These are phyloP conservation scores for Periconia sp. DNA, from an alignment of 2,329 filamentous ascomycete species.

Conservation along the genomic window DNA sequence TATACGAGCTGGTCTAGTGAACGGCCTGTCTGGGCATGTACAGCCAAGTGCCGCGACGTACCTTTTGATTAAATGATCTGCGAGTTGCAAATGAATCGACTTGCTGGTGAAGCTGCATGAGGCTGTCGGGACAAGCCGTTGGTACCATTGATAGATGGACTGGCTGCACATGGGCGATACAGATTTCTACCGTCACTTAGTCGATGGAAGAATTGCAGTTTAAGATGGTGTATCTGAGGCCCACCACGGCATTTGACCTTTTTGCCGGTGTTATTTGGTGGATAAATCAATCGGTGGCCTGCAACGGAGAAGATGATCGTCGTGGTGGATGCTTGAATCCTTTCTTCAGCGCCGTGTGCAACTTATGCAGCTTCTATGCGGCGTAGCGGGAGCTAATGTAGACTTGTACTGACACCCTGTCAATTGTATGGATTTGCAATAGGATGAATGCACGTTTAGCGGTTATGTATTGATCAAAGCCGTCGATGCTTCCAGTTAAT, in stretches of 20 bases:
- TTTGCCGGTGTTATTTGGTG: background rate
- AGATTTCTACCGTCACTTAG: no score
- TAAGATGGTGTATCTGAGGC: no score
- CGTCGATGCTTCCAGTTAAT: no score
- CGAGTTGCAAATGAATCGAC: constrained; percentile 9
- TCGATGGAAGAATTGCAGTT: no score
- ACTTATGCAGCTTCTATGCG: background rate
- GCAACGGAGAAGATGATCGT: background rate
- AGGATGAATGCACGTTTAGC: background rate
- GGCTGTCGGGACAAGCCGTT: background rate
- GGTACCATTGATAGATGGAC: constrained; percentile 2
- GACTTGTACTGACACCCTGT: background rate
- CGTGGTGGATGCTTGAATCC: background rate
- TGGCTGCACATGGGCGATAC: background rate
- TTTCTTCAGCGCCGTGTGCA: background rate
- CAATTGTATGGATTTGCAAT: background rate
- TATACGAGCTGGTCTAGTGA: background rate
- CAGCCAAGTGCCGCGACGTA: background rate
- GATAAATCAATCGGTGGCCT: no score
- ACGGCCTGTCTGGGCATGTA: background rate
- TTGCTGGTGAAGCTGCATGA: background rate
- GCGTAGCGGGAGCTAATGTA: background rate
- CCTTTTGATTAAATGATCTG: constrained; percentile 8
- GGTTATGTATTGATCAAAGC: background rate
- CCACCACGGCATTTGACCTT: no score